Base-by-base conservation (phyloP, 208 protist species). In the Crithidia sp. region DNA sequence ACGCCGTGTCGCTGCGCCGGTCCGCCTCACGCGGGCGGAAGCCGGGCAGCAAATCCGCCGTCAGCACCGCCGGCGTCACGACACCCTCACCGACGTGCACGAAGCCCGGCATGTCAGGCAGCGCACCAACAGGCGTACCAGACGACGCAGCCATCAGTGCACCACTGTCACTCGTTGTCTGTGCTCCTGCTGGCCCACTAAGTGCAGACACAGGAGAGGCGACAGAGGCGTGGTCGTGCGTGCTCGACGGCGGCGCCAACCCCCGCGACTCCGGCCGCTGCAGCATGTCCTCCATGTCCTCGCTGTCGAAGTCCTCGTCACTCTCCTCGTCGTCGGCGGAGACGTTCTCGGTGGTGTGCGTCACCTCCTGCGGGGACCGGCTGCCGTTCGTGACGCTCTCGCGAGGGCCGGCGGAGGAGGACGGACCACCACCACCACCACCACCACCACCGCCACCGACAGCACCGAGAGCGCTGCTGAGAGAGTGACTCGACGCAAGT, bases 281-380 rank as follows among this genome's bases (percentile, higher is more conserved):
- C 53, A 86, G 71, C 67, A 86, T 69, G 69, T 82, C 76, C 57
- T 86, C 81, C 57, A 86, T 73, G 40, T 86, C 81, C 65, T 86
- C 81, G 63, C 81, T 86, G 70, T 86, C 81, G 39, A 86, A 86
- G 40, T 69, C 81, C 55, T 82, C 77, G 61, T 86, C 81, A 41
- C 79, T 80, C 55, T 86, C 81, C 39, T 86, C 81, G 1, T 77
- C 76, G 9, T 79, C 65, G 49, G 40, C 37, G 7, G 55, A 71
- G 10, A 56, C 63, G 39, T 79, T 72, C 59, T 79, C 74, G 4
- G 58, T 59, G 12, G 72, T 77, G 52, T 77, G 72, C 40, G 72
- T 77, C 53, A 78, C 68, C 59, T 79, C 67, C 43, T 63, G 43
- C 16, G 61, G 58, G 16, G 65, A 71, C 7, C 49, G 41, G 60